Evolutionary conservation across 2,329 filamentous ascomycete genomes (phyloP).

Genomic region (Neonectria hederae): DNA sequence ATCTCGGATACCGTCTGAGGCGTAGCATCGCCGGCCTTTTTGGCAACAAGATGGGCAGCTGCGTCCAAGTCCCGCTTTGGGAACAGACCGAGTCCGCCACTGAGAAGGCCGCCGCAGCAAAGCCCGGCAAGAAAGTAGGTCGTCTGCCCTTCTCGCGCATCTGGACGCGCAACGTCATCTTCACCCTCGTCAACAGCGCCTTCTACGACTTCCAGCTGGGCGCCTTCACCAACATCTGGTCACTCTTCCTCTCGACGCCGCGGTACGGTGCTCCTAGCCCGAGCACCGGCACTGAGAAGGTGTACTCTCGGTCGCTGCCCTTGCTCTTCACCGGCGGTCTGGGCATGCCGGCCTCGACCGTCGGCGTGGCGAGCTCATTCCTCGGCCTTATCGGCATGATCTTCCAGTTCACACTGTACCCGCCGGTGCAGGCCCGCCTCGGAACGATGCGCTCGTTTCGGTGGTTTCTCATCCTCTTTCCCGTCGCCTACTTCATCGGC

Average conservation of each 20-base stretch:
- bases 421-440: constrained; percentile 68
- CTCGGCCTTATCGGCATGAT: constrained; percentile 75
- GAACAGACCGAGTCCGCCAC: constrained; percentile 18
- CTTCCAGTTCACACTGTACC: constrained; percentile 75
- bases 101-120: constrained; percentile 24
- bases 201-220: constrained; percentile 77
- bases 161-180: constrained; percentile 59
- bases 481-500: constrained; percentile 72
- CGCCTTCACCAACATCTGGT: constrained; percentile 75
- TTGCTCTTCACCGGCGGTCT: constrained; percentile 72
- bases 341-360: constrained; percentile 71
- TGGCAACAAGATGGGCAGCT: constrained; percentile 43
- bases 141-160: constrained; percentile 53
- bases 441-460: constrained; percentile 75
- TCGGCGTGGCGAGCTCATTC: constrained; percentile 75
- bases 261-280: constrained; percentile 52
- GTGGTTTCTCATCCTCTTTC: constrained; percentile 72
- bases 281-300: constrained; percentile 42
- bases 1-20: constrained; percentile 47
- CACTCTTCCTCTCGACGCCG: constrained; percentile 74
- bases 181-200: constrained; percentile 69
- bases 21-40: constrained; percentile 43
- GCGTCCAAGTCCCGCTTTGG: constrained; percentile 43
- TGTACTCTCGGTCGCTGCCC: constrained; percentile 48
- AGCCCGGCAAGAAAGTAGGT: constrained; percentile 20